Conservation (phyloP, 192 early-diverging fungal genomes). For the Mortierella antarctica region DNA sequence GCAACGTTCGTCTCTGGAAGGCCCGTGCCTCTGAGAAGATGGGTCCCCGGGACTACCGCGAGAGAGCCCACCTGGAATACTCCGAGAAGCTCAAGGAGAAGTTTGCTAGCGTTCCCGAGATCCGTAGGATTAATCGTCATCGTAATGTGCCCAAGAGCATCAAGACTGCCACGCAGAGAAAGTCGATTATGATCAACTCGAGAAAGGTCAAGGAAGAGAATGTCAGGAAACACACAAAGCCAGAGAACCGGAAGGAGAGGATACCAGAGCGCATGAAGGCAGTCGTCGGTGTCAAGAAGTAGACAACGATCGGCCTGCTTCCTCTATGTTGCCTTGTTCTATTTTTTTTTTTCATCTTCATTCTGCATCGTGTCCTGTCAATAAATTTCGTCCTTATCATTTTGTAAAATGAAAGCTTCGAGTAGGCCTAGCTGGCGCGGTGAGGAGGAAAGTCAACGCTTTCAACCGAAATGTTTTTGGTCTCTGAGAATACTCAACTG, state of each 20-base stretch:
- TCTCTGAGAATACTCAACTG: too few species aligned
- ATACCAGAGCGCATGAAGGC: conserved; percentile 79
- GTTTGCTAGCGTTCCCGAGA: conserved; percentile 91
- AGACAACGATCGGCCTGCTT: conserved; percentile 3
- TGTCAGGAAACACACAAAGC: conserved; percentile 85
- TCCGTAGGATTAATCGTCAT: conserved; percentile 86
- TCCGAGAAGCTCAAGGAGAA: conserved; percentile 90
- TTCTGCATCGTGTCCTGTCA: neutral
- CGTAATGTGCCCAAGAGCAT: conserved; percentile 88
- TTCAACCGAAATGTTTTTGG: too few species aligned
- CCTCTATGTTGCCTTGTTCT: neutral
- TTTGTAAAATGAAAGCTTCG: neutral
- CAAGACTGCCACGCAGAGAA: conserved; percentile 81
- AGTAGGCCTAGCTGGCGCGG: too few species aligned
- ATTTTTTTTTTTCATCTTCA: neutral
- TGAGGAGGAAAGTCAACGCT: too few species aligned
- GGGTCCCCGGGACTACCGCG: conserved; percentile 73
- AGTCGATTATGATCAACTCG: conserved; percentile 83
- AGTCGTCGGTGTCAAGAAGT: conserved; percentile 73
- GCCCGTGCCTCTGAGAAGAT: conserved; percentile 89
- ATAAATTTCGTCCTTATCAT: neutral
- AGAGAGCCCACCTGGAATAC: conserved; percentile 85
- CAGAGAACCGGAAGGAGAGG: conserved; percentile 63
- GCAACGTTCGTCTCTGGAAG: conserved; percentile 98
- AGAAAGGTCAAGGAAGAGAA: conserved; percentile 92